Evolutionary conservation across 352 stramenopile genomes (phyloP), one percentile per base, ranked within the genome.

Genomic region (Globisporangium radiosum): DNA sequence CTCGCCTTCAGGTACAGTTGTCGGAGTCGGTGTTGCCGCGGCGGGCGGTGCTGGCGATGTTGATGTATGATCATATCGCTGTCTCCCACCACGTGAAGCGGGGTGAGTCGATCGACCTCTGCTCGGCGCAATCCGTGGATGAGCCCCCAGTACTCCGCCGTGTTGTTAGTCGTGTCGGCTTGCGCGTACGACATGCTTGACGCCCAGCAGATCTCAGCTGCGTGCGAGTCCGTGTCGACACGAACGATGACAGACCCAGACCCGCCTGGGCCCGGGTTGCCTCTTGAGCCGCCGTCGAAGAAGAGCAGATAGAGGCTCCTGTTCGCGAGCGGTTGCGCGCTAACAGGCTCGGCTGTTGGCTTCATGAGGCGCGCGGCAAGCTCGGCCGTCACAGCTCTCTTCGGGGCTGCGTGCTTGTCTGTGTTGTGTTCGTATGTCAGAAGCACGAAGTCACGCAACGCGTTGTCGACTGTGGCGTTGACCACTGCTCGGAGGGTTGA

Each of bases 61-160:
- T 57, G 53, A 2, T 13, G 10, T 39, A 57, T 57, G 33, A 57
- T 57, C 44, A 57, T 51, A 42, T 8, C 53, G 42, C 53, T 57
- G 53, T 57, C 53, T n/a, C 53, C 53, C n/a, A 57, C 53, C 7
- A 57, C 42, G 37, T 57, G 53, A 11, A 57, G 15, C 40, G 53
- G 53, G 13, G 39, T n/a, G 39, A 51, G 40, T 10, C 47, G 5
- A n/a, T 33, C 15, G n/a, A 9, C 7, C 7, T 50, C 4, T 4
- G 53, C 53, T 36, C 42, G 6, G 10, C 53, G 53, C 7, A 57
- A 42, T 7, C 53, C 53, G 33, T 57, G 53, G 11, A 57, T 49
- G 15, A 57, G 42, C 10, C 53, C 53, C 53, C 39, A 51, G 53
- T 57, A 51, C 33, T 57, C 53, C 15, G 53, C 53, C 3, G 36